Evolutionary conservation across 2,329 filamentous ascomycete genomes (phyloP), one percentile per base, ranked within the genome.

Genomic region (Calonectria henricotiae): DNA sequence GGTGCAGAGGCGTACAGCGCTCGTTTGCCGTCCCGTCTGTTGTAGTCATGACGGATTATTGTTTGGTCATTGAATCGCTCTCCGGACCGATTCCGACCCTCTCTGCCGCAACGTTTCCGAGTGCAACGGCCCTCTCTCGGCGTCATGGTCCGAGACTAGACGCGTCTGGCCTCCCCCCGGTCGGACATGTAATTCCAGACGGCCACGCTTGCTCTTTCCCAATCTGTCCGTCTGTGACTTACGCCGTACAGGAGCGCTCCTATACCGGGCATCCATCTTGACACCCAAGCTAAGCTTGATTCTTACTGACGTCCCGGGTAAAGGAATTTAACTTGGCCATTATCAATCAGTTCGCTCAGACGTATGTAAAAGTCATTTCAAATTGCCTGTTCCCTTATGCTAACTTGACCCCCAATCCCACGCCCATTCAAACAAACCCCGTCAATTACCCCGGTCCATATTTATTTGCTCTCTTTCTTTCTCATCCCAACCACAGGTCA

Each of bases 31-130:
- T 55, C 11, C 51, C 37, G 47, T 35, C 47, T 54, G 35, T 43
- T n/a, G 55, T 30, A 51, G 46, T 39, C 62, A 51, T 32, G 35
- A 51, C 15, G 13, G 46, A 37, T 43, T 43, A 43, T 67, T 49
- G 43, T 66, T 44, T 49, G 62, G 60, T 70, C 68, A 67, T 67
- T 51, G 60, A 67, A 60, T 61, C 23, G 23, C 23, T 13, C 35
- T 35, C 61, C 66, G 66, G 67, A 44, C 67, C 67, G 67, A 69
- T 69, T 69, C 67, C 44, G 51, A 69, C 41, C 39, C 63, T 60
- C 30, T 58, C 67, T 44, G 62, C 49, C 43, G 61, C 37, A 61
- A 68, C 66, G 41, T 63, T 55, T 60, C 60, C 60, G 39, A 67
- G 12, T 27, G 13, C 25, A 46, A 27, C 44, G 35, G 43, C 51